These are phyloP conservation scores for Calvatia gigantea DNA, from an alignment of 768 basidiomycete species.

Conservation along the genomic window DNA sequence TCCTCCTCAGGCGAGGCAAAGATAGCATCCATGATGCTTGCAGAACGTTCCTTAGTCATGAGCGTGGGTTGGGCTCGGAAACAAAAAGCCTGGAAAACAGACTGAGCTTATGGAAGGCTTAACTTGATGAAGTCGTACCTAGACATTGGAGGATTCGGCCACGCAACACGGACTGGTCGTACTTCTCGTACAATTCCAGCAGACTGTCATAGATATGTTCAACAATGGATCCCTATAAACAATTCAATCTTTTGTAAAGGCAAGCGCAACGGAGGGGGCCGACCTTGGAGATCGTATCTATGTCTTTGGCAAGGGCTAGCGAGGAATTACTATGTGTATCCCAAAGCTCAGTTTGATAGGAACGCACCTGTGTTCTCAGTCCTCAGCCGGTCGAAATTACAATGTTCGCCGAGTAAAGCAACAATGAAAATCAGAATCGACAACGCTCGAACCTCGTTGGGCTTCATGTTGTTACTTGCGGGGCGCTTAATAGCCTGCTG, in stretches of 20 bases:
- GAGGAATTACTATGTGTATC: neutral
- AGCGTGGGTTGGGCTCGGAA: slow-evolving; percentile 88
- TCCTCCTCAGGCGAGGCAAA: slow-evolving; percentile 76
- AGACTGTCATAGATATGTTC: slow-evolving; percentile 79
- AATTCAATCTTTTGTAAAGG: neutral
- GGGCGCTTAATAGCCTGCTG: slow-evolving; percentile 52
- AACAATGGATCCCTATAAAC: slow-evolving; percentile 64
- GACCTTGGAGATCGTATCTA: slow-evolving; percentile 59
- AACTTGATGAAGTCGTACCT: slow-evolving; percentile 42
- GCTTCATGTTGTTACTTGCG: slow-evolving; percentile 32
- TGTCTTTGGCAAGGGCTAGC: slow-evolving; percentile 51
- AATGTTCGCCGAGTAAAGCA: slow-evolving; percentile 83
- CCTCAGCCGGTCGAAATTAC: slow-evolving; percentile 79
- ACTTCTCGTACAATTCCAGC: slow-evolving; percentile 68
- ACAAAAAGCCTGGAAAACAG: slow-evolving; percentile 69
- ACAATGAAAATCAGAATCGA: slow-evolving; percentile 81
- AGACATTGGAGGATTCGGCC: slow-evolving; percentile 82
- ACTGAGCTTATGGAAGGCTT: neutral
- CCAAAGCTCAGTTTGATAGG: neutral
- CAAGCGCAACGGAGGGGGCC: neutral
- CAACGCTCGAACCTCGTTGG: slow-evolving; percentile 51
- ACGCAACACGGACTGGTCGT: slow-evolving; percentile 52
- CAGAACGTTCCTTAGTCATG: slow-evolving; percentile 79
- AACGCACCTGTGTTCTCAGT: slow-evolving; percentile 54
- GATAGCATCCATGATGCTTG: slow-evolving; percentile 85